Evolutionary conservation across 495 filamentous ascomycete species (phyloP).

Genomic region (Penicillium nucicola): DNA sequence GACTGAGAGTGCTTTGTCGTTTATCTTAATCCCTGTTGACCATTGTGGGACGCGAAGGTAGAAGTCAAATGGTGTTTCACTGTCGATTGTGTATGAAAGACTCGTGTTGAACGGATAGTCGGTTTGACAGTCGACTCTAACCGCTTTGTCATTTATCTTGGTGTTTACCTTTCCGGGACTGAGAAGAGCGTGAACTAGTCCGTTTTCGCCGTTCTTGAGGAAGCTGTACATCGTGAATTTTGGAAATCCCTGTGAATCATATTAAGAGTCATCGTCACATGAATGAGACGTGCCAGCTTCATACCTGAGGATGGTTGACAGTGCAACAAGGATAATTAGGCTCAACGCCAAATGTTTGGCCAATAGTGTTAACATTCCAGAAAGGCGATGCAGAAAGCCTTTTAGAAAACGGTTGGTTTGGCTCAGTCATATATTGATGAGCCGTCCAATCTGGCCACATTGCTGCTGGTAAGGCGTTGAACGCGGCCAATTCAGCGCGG

Average conservation of each 20-base stretch:
- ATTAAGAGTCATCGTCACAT: no score
- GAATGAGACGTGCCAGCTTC: no score
- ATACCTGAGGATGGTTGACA: slow-evolving; percentile 52
- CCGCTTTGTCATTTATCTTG: slow-evolving; percentile 1
- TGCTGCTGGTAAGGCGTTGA: slow-evolving; percentile 57
- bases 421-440: slow-evolving; percentile 56
- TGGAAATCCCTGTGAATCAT: slow-evolving; percentile 44
- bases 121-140: slow-evolving; percentile 12
- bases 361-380: slow-evolving; percentile 37
- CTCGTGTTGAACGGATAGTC: slow-evolving; percentile 51
- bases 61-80: slow-evolving; percentile 39
- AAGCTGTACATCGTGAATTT: slow-evolving; percentile 46
- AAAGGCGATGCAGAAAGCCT: slow-evolving; percentile 46
- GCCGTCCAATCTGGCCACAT: slow-evolving; percentile 59
- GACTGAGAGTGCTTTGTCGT: slow-evolving; percentile 3
- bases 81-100: slow-evolving; percentile 45
- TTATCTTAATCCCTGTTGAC: slow-evolving; percentile 28
- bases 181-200: slow-evolving; percentile 19
- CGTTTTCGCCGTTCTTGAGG: slow-evolving; percentile 7
- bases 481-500: slow-evolving; percentile 53
- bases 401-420: slow-evolving; percentile 53
- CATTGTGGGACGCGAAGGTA: slow-evolving; percentile 50
- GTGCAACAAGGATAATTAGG: slow-evolving; percentile 57
- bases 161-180: slow-evolving; percentile 15
- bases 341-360: slow-evolving; percentile 26